Conservation (phyloP, 768 basidiomycete genomes). For the Rhizopogon sp. region DNA sequence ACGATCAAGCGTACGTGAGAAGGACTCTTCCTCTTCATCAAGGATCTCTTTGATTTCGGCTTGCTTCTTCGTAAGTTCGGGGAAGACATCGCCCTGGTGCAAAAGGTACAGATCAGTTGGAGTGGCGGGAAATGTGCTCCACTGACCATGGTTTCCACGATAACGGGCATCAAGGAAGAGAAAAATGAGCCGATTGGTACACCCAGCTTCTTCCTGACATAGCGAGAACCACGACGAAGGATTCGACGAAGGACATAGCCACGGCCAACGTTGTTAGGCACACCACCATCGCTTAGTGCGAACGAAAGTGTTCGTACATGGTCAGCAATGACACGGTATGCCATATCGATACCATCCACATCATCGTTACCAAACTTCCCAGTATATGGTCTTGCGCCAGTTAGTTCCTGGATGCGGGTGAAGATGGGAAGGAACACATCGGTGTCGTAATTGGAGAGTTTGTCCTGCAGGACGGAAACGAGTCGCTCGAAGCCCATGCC, state of each 20-base stretch:
- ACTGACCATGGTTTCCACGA: constrained; percentile 83
- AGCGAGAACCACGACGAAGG: constrained; percentile 89
- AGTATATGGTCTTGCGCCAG: constrained; percentile 80
- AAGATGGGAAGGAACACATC: constrained; percentile 94
- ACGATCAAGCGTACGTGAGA: constrained; percentile 94
- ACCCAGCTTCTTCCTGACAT: constrained; percentile 90
- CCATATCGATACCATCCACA: constrained; percentile 91
- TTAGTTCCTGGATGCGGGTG: constrained; percentile 78
- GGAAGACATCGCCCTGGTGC: constrained; percentile 77
- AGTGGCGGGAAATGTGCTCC: background rate
- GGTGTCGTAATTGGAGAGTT: constrained; percentile 95
- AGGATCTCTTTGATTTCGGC: constrained; percentile 91
- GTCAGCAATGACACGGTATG: constrained; percentile 95
- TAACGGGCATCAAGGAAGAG: constrained; percentile 83
- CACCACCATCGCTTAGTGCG: constrained; percentile 93
- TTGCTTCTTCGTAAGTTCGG: constrained; percentile 81
- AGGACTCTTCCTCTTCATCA: constrained; percentile 96
- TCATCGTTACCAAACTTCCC: constrained; percentile 97
- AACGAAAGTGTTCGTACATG: constrained; percentile 95
- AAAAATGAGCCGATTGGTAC: constrained; percentile 94
- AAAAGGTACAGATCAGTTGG: constrained; percentile 7
- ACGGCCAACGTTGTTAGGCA: constrained; percentile 93
- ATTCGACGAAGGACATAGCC: constrained; percentile 97
- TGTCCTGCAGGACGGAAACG: constrained; percentile 90
- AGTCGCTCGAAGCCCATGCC: constrained; percentile 99